Conservation (phyloP, 2,329 filamentous ascomycete genomes). For the Botrytis elliptica region DNA sequence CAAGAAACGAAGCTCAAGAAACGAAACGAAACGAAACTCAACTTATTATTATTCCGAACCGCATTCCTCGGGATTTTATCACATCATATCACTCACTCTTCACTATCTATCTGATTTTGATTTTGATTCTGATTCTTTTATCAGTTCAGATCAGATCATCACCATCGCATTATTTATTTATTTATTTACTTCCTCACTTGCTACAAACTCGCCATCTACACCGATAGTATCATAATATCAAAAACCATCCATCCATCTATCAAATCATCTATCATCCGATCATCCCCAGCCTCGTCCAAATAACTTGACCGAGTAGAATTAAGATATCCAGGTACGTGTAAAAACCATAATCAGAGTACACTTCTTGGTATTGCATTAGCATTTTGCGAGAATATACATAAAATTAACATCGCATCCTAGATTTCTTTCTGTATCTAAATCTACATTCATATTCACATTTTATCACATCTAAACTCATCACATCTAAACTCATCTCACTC, state of each 20-base stretch:
- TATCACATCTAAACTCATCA: neutral
- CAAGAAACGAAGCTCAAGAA: neutral
- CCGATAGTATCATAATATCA: neutral
- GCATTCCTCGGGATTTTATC: constrained; percentile 3
- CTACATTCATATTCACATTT: neutral
- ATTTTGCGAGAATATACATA: neutral
- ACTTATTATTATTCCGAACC: too few relatives aligned
- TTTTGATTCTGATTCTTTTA: neutral
- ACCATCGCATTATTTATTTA: neutral
- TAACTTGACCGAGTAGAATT: neutral
- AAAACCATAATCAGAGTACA: neutral
- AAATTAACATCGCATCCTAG: neutral
- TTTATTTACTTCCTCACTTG: too few relatives aligned
- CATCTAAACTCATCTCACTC: neutral
- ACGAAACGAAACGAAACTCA: too few relatives aligned
- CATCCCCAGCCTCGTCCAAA: neutral
- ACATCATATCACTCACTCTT: neutral
- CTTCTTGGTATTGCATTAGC: too few relatives aligned
- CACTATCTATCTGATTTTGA: neutral
- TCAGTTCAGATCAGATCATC: neutral
- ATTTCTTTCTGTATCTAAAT: neutral
- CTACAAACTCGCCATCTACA: neutral
- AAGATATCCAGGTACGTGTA: neutral
- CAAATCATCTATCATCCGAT: neutral
- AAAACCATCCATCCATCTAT: too few relatives aligned